Percentiles rank a stretch among this genome's conserved stretches.
Evolutionary conservation across 23 red algal genomes (phyloP).

Genomic region (Agarophyton chilense): DNA sequence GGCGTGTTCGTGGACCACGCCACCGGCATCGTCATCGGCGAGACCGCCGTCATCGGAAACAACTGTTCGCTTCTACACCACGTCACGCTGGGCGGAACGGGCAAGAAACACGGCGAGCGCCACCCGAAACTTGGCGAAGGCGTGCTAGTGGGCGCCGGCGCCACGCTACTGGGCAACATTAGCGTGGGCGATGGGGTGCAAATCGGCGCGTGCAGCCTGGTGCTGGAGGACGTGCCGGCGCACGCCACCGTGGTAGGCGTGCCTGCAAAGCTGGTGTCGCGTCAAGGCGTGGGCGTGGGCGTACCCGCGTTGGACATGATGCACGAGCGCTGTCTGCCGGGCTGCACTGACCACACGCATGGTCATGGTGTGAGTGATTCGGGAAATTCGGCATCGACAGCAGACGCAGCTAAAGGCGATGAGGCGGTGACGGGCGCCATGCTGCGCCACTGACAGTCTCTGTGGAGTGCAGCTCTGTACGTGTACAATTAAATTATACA

Average conservation of each 20-base stretch:
- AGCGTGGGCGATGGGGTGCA: constrained; percentile 78
- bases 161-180: constrained; percentile 90
- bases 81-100: constrained; percentile 93
- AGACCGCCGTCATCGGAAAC: constrained; percentile 90
- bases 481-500: no score
- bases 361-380: neutral
- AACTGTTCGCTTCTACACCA: constrained; percentile 91
- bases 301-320: constrained; percentile 75
- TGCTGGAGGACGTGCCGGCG: constrained; percentile 81
- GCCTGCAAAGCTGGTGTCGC: constrained; percentile 72
- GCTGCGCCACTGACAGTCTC: neutral
- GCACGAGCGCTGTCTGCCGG: constrained; percentile 68
- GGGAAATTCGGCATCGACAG: neutral
- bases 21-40: constrained; percentile 96
- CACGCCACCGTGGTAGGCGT: constrained; percentile 87
- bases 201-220: constrained; percentile 87
- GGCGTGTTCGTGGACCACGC: constrained; percentile 94
- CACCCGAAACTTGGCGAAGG: constrained; percentile 91
- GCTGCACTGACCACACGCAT: constrained; percentile 30
- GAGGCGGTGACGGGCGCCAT: neutral
- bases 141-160: constrained; percentile 93
- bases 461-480: neutral
- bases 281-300: constrained; percentile 56
- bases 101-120: constrained; percentile 83
- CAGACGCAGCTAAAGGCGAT: neutral